Percentiles rank a stretch among this genome's conserved stretches.
Conservation (phyloP, 2,329 filamentous ascomycete species). For the Chrysoporthe austroafricana region DNA sequence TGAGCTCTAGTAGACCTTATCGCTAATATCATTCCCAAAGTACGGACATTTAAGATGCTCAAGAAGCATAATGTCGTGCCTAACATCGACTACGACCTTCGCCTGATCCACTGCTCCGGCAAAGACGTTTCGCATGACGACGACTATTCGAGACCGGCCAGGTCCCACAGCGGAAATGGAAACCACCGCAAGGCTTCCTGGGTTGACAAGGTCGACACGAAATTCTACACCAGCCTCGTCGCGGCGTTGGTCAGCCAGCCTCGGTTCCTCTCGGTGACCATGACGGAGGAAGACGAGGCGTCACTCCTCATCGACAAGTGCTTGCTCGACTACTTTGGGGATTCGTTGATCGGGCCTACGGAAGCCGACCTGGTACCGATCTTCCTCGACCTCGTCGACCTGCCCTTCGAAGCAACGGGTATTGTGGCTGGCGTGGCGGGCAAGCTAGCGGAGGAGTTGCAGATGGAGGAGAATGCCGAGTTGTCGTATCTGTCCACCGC, state of each 20-base stretch:
- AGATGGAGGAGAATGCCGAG: constrained; percentile 63
- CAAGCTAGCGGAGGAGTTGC: constrained; percentile 74
- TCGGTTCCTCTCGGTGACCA: constrained; percentile 73
- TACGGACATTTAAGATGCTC: constrained; percentile 82
- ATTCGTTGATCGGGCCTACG: constrained; percentile 75
- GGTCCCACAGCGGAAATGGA: constrained; percentile 44
- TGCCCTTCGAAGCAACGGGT: constrained; percentile 87
- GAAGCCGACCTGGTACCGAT: constrained; percentile 80
- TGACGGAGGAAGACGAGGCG: constrained; percentile 74
- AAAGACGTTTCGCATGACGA: constrained; percentile 48
- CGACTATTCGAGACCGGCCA: constrained; percentile 40
- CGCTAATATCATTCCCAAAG: constrained; percentile 31
- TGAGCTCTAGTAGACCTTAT: background rate
- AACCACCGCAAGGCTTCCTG: constrained; percentile 48
- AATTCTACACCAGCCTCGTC: constrained; percentile 65
- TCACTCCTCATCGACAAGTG: constrained; percentile 73
- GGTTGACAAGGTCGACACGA: constrained; percentile 65
- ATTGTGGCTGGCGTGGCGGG: constrained; percentile 95
- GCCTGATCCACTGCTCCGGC: constrained; percentile 82
- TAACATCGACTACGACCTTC: constrained; percentile 68
- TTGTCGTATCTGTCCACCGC: constrained; percentile 92
- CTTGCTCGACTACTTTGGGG: constrained; percentile 68
- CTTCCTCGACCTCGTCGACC: constrained; percentile 78
- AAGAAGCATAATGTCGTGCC: constrained; percentile 76
- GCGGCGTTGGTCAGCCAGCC: constrained; percentile 65